A percentile compares a stretch with the other conserved stretches of the same genome.
Evolutionary conservation across 1,139 yeast species (phyloP).

Genomic region (Magnusiomyces fungicola): DNA sequence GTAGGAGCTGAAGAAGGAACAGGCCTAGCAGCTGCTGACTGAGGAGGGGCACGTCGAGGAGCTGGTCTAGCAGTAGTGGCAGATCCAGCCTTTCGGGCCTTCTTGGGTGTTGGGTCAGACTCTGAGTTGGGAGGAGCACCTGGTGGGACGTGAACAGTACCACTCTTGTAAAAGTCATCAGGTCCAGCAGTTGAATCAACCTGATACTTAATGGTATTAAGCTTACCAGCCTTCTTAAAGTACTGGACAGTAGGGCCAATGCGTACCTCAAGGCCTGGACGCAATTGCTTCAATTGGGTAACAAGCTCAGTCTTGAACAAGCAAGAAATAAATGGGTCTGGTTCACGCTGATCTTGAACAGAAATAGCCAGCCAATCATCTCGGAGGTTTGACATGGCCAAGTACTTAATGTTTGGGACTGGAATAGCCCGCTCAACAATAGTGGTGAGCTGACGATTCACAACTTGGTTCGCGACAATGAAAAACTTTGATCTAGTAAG

Average conservation of each 20-base stretch:
- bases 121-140: conserved; percentile 71
- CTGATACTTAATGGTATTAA: conserved; percentile 64
- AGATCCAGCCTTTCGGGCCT: conserved; percentile 29
- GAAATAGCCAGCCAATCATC: conserved; percentile 93
- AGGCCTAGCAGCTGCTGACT: conserved; percentile 23
- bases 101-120: conserved; percentile 67
- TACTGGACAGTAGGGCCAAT: conserved; percentile 72
- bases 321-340: conserved; percentile 77
- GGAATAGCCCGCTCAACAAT: conserved; percentile 59
- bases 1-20: conserved; percentile 21
- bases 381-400: conserved; percentile 66
- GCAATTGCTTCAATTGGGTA: conserved; percentile 62
- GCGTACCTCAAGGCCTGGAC: conserved; percentile 51
- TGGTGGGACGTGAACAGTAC: conserved; percentile 70
- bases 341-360: conserved; percentile 41
- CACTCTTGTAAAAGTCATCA: conserved; percentile 79
- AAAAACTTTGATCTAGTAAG: conserved; percentile 57
- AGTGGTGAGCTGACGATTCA: conserved; percentile 66
- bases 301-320: conserved; percentile 85
- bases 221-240: conserved; percentile 80
- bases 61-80: conserved; percentile 14
- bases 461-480: conserved; percentile 62
- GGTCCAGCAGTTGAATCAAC: conserved; percentile 47
- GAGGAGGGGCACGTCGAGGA: conserved; percentile 19
- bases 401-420: conserved; percentile 51